Evolutionary conservation across 768 basidiomycete species (phyloP), one percentile per base, ranked within the genome.

Genomic region (Harrya chromipes): DNA sequence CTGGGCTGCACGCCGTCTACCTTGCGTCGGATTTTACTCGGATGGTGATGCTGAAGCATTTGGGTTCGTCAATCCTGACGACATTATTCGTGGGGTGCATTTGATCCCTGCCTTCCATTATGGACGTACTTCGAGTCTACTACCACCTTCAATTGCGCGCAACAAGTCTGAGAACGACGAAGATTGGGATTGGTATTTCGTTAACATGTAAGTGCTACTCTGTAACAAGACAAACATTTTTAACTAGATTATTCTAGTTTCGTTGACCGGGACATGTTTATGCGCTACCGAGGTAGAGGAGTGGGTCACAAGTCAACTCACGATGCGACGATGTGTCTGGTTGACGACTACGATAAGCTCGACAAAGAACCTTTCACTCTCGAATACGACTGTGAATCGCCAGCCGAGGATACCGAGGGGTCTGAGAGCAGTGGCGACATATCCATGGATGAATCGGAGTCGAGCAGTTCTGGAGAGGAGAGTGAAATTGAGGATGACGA

Each of bases 131-230:
- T 21, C 6, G 2, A 7, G 4, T 1, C 8, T 48, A 0, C 9
- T 57, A 11, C 37, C n/a, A 0, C 57, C 55, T 4, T 47, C 43
- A 6, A 43, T 62, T 23, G 34, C 46, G 20, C 37, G 12, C 9
- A 36, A 43, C 13, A 20, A 52, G 1, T 29, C 43, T 0, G 54
- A 65, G 14, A 47, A 51, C 1, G 20, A 67, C 19, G 38, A 61
- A 1, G 74, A 74, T 40, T 74, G 62, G 58, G 35, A 47, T 6
- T 64, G 56, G 42, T 68, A 63, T 36, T 70, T 68, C 55, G 63
- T 74, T 0, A 67, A 64, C 27, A 61, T 68, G 74, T 74, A 44
- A 40, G 66, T n/a, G n/a, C n/a, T n/a, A n/a, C n/a, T n/a, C n/a
- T n/a, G n/a, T n/a, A n/a, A n/a, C n/a, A n/a, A n/a, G n/a, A n/a